A percentile compares a stretch with the other conserved stretches of the same genome.
phyloP scores from a whole-genome alignment of 352 stramenopile species.

The Discostella stelligera region DNA sequence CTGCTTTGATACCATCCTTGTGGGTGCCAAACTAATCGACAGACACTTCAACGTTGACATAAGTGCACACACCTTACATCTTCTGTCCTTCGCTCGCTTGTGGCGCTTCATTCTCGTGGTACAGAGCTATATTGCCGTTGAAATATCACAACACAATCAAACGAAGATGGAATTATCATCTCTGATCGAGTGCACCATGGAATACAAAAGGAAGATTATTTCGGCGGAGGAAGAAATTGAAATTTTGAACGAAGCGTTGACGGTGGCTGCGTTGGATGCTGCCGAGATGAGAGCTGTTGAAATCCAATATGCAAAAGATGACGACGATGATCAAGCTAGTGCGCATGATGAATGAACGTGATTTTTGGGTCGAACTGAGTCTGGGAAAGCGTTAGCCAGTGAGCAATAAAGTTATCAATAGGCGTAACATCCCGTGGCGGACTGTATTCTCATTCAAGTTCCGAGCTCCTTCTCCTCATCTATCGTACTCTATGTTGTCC shows the following conservation, averaged over 20 bases:
- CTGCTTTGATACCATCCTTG: slow-evolving; percentile 27
- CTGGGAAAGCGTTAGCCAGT: too few species aligned
- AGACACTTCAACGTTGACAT: background rate
- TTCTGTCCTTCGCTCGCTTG: slow-evolving; percentile 14
- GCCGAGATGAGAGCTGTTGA: slow-evolving; percentile 4
- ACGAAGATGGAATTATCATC: slow-evolving; percentile 27
- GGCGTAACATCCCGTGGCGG: too few species aligned
- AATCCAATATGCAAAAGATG: background rate
- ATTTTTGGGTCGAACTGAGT: too few species aligned
- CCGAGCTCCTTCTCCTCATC: slow-evolving; percentile 5
- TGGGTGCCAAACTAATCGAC: slow-evolving; percentile 13
- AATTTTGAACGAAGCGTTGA: slow-evolving; percentile 37
- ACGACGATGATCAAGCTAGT: background rate
- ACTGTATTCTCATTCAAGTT: background rate
- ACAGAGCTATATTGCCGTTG: slow-evolving; percentile 27
- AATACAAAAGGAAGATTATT: slow-evolving; percentile 22
- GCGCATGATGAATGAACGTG: too few species aligned
- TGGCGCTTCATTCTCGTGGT: slow-evolving; percentile 35
- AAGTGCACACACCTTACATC: slow-evolving; percentile 7
- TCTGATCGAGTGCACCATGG: slow-evolving; percentile 12
- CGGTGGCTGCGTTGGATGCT: slow-evolving; percentile 28
- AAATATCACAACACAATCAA: slow-evolving; percentile 11
- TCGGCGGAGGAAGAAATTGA: slow-evolving; percentile 23
- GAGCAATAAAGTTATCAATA: too few species aligned
- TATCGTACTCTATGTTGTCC: too few species aligned